Evolutionary conservation across 805 yeast genomes (phyloP).

Genomic region (Schwanniomyces pseudopolymorphus): DNA sequence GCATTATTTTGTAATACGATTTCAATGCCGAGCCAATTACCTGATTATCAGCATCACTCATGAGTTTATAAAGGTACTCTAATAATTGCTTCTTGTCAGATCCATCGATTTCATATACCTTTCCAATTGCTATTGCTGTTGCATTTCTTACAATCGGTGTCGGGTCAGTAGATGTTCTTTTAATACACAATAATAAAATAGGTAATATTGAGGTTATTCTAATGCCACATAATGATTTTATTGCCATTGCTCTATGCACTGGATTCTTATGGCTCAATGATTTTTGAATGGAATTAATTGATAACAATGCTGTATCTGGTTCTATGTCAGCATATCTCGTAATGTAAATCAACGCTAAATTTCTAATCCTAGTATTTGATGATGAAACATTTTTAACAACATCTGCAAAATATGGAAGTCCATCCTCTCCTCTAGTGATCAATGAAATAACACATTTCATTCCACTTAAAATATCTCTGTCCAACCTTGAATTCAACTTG

Average conservation of each 20-base stretch:
- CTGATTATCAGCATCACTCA: conserved; percentile 62
- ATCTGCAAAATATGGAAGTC: conserved; percentile 64
- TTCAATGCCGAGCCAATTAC: conserved; percentile 74
- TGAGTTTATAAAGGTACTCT: conserved; percentile 47
- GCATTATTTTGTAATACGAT: conserved; percentile 48
- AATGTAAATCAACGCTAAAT: conserved; percentile 74
- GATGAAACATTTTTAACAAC: conserved; percentile 87
- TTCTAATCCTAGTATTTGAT: conserved; percentile 58
- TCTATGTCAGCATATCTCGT: conserved; percentile 76
- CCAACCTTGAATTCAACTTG: conserved; percentile 65
- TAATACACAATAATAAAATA: conserved; percentile 70
- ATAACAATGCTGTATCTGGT: conserved; percentile 85
- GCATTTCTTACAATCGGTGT: conserved; percentile 79
- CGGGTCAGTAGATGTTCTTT: conserved; percentile 64
- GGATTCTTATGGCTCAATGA: conserved; percentile 70
- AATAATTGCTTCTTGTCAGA: conserved; percentile 50
- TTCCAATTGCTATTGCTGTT: conserved; percentile 72
- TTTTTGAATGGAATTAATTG: conserved; percentile 91
- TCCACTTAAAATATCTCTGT: conserved; percentile 48
- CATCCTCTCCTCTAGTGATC: conserved; percentile 42
- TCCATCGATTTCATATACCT: conserved; percentile 43
- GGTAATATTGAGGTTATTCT: conserved; percentile 79
- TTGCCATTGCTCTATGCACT: conserved; percentile 65
- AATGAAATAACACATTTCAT: conserved; percentile 42
- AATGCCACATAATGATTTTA: conserved; percentile 81